Base-by-base conservation (phyloP, 2,329 filamentous ascomycete genomes). In the Geosmithia morbida region DNA sequence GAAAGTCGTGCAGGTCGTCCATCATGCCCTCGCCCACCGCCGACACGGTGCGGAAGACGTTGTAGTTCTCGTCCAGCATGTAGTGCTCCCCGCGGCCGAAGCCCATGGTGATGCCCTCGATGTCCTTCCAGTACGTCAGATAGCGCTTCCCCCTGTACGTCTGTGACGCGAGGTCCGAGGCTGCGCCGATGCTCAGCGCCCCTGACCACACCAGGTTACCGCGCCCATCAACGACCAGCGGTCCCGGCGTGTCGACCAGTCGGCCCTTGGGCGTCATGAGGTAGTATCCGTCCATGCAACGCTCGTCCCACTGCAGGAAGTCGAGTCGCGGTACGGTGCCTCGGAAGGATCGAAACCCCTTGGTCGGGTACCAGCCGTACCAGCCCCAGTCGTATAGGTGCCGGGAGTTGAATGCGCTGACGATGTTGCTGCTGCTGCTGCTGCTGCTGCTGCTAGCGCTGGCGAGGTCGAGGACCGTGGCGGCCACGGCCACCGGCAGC, bases 121-220 rank as follows among this genome's bases (percentile, higher is more conserved):
- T 30, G 40, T 48, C 43, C n/a, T 48, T 41, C 62, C 62, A 66
- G 46, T 66, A 65, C 7, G 62, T 62, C 16, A 65, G 48, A 46
- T 64, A 62, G 2, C 55, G 50, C 6, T 49, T 55, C 10, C 60
- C 59, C 39, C 62, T 55, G 49, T 62, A 54, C 7, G 50, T 50
- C 48, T 64, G 60, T 16, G 61, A 55, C 41, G 58, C 50, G 1
- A 56, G 53, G 16, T 51, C 46, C 43, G 57, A 55, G 1, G 52
- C 46, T 40, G 56, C 53, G 44, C 51, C 52, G 45, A 56, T 63
- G 14, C 45, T 51, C 33, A 16, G 10, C 46, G 59, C 17, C 2
- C 22, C 22, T 17, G 37, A n/a, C 70, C 70, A 73, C 7, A 72
- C 61, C 18, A 72, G 53, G 49, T 67, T 59, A 7, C 69, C 69